A percentile compares a stretch with the other conserved stretches of the same genome.
phyloP scores from a whole-genome alignment of 1,284 basidiomycete genomes.

The Irpex sp. region DNA sequence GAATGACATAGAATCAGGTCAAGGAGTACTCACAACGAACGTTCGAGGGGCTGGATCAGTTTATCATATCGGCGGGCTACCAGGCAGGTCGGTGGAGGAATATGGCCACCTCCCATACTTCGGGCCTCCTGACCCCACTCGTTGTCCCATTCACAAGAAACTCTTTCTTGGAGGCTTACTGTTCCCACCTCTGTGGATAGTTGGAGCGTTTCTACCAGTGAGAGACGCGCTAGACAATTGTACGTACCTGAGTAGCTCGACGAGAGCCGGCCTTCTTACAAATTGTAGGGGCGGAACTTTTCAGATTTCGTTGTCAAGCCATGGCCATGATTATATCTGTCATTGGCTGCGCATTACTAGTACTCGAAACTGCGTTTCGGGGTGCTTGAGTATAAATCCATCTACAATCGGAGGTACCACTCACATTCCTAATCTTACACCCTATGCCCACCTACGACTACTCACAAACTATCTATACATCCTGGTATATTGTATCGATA shows the following conservation, averaged over 20 bases:
- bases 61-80: neutral
- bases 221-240: conserved; percentile 16
- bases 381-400: conserved; percentile 2
- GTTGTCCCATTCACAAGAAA: conserved; percentile 18
- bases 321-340: conserved; percentile 18
- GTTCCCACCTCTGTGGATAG: conserved; percentile 20
- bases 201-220: conserved; percentile 18
- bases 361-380: conserved; percentile 18
- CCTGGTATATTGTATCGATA: conserved; percentile 11
- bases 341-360: conserved; percentile 14
- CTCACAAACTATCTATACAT: conserved; percentile 5
- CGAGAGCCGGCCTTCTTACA: neutral
- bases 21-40: neutral
- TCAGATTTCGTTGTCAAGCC: conserved; percentile 19
- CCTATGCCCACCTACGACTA: neutral
- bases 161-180: conserved; percentile 17
- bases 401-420: neutral
- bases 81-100: neutral
- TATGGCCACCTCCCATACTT: conserved; percentile 13
- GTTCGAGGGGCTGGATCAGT: neutral
- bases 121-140: conserved; percentile 12
- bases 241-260: conserved; percentile 10
- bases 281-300: conserved; percentile 18
- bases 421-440: neutral
- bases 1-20: neutral